A percentile compares a stretch with the other conserved stretches of the same genome.
phyloP scores from a whole-genome alignment of 2,329 filamentous ascomycete genomes.

The Mycosphaerella arachidis region DNA sequence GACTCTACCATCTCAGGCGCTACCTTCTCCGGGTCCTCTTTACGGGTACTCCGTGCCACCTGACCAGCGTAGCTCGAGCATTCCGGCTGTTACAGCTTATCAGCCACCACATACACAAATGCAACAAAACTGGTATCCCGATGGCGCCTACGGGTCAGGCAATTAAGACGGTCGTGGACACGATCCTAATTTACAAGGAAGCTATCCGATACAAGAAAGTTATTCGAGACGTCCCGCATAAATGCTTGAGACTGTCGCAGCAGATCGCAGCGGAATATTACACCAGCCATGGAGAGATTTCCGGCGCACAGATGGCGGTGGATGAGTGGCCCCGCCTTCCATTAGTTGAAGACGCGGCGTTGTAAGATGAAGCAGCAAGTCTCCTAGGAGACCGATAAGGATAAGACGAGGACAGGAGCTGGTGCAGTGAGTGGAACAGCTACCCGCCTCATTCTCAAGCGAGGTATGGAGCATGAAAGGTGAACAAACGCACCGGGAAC shows the following conservation, averaged over 20 bases:
- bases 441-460: background rate
- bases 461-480: background rate
- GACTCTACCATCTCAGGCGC: background rate
- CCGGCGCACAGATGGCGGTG: too few species aligned
- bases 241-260: background rate
- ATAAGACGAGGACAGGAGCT: background rate
- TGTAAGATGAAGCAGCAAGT: background rate
- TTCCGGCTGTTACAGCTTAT: background rate
- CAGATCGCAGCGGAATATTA: background rate
- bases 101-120: background rate
- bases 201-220: background rate
- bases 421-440: background rate
- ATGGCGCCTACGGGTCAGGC: background rate
- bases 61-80: constrained; percentile 3
- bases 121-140: background rate
- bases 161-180: background rate
- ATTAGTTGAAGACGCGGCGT: background rate
- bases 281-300: too few species aligned
- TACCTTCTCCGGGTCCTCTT: background rate
- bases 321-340: too few species aligned
- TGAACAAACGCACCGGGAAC: background rate
- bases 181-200: background rate
- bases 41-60: background rate
- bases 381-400: background rate
- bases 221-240: background rate